phyloP scores from a whole-genome alignment of 2,329 filamentous ascomycete genomes.

The Sarocladium strictum region DNA sequence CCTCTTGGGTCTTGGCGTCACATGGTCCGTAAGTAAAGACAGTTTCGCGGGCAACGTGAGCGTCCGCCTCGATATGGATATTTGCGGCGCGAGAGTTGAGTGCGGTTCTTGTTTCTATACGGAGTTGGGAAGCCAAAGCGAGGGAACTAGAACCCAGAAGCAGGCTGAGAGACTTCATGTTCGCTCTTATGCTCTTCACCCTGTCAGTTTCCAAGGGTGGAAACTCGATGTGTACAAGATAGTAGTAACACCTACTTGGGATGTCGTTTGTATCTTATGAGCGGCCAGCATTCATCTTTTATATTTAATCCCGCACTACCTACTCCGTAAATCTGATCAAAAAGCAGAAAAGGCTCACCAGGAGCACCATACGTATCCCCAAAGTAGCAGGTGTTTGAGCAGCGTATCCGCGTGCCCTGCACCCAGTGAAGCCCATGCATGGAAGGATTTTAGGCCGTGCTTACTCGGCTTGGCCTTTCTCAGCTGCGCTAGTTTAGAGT shows the following conservation, averaged over 20 bases:
- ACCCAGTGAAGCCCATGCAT: too few relatives aligned
- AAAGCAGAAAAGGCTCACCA: not conserved
- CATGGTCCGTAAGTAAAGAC: conserved; percentile 20
- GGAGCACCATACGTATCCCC: not conserved
- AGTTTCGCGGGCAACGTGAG: not conserved
- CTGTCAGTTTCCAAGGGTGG: too few relatives aligned
- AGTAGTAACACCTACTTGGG: too few relatives aligned
- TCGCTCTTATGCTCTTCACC: not conserved
- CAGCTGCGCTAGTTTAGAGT: too few relatives aligned
- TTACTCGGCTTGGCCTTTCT: too few relatives aligned
- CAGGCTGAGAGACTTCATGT: not conserved
- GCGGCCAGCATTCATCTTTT: too few relatives aligned
- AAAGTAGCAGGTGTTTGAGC: not conserved
- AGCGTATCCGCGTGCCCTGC: too few relatives aligned
- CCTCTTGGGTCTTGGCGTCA: conserved; percentile 9
- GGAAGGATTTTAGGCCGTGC: too few relatives aligned
- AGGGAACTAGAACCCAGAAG: not conserved
- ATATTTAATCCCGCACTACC: too few relatives aligned
- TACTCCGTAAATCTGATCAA: too few relatives aligned
- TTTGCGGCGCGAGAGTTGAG: not conserved
- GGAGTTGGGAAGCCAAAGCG: not conserved
- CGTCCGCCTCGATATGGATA: not conserved
- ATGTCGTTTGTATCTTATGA: too few relatives aligned
- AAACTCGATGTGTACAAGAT: too few relatives aligned
- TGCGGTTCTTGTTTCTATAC: not conserved